phyloP scores from a whole-genome alignment of 1,284 basidiomycete species.

The Wallemia ichthyophaga region DNA sequence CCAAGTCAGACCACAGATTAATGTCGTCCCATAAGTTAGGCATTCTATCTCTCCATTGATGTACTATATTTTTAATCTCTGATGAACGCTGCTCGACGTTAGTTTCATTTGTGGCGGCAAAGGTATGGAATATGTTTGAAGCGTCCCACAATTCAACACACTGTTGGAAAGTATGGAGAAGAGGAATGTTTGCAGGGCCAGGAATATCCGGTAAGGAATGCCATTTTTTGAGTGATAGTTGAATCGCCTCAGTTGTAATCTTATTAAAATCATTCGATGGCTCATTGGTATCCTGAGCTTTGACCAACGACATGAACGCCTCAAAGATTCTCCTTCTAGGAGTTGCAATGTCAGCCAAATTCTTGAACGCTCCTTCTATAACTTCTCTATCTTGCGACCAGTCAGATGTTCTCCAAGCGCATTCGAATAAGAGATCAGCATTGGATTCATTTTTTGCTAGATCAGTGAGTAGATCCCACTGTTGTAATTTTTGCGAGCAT shows the following conservation, averaged over 20 bases:
- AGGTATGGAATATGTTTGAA: slow-evolving; percentile 68
- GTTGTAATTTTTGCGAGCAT: slow-evolving; percentile 80
- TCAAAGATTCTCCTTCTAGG: slow-evolving; percentile 86
- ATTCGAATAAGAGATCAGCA: slow-evolving; percentile 72
- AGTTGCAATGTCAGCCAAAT: slow-evolving; percentile 56
- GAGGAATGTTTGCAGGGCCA: slow-evolving; percentile 69
- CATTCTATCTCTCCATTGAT: slow-evolving; percentile 86
- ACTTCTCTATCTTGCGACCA: slow-evolving; percentile 41
- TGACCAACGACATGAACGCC: slow-evolving; percentile 51
- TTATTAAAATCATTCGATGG: slow-evolving; percentile 29
- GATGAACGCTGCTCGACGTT: slow-evolving; percentile 85
- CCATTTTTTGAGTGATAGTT: slow-evolving; percentile 89
- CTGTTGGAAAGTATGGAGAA: slow-evolving; percentile 95
- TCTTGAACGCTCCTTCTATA: slow-evolving; percentile 56
- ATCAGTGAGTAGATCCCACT: slow-evolving; percentile 86
- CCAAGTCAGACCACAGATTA: slow-evolving; percentile 91
- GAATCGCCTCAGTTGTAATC: slow-evolving; percentile 85
- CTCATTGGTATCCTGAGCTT: slow-evolving; percentile 3
- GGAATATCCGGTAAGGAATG: slow-evolving; percentile 55
- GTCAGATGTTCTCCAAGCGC: slow-evolving; percentile 79
- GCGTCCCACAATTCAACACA: slow-evolving; percentile 95
- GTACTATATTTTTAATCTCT: slow-evolving; percentile 82
- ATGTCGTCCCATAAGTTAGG: slow-evolving; percentile 95
- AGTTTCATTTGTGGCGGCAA: slow-evolving; percentile 54
- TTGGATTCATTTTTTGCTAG: slow-evolving; percentile 77